A percentile compares a stretch with the other conserved stretches of the same genome.
These are phyloP conservation scores for Schizopora paradoxa DNA, from an alignment of 1,284 basidiomycete species.

Conservation along the genomic window DNA sequence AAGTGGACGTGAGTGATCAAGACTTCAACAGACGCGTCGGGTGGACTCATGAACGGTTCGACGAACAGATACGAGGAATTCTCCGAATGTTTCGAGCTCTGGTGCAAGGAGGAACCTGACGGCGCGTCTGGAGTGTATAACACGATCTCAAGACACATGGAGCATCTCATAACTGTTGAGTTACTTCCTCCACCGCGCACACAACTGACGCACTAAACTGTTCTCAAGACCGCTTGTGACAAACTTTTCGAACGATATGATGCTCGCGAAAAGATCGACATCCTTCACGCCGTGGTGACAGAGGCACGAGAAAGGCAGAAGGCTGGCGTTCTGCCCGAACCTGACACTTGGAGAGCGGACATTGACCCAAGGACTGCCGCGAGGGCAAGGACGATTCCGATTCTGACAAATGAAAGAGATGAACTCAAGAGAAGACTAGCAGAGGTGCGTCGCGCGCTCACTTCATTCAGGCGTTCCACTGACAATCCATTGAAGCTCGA, in stretches of 20 bases:
- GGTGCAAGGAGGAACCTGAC: slow-evolving; percentile 68
- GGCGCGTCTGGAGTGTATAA: slow-evolving; percentile 61
- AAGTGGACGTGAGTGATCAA: slow-evolving; percentile 69
- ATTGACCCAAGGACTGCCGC: slow-evolving; percentile 56
- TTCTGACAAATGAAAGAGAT: slow-evolving; percentile 50
- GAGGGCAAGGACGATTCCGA: slow-evolving; percentile 53
- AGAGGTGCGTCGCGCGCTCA: slow-evolving; percentile 33
- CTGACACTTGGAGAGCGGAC: slow-evolving; percentile 59
- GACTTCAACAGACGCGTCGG: background rate
- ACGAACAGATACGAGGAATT: slow-evolving; percentile 65
- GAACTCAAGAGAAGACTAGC: slow-evolving; percentile 45
- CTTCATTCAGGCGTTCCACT: background rate
- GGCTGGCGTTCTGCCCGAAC: slow-evolving; percentile 35
- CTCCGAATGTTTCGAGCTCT: slow-evolving; percentile 67
- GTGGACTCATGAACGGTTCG: slow-evolving; percentile 1
- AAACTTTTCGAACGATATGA: slow-evolving; percentile 58
- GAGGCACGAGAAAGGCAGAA: slow-evolving; percentile 64
- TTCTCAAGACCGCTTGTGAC: slow-evolving; percentile 37
- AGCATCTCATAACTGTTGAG: slow-evolving; percentile 55
- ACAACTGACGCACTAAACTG: slow-evolving; percentile 5
- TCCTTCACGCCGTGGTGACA: slow-evolving; percentile 58
- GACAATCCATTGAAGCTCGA: slow-evolving; percentile 41
- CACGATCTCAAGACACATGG: slow-evolving; percentile 63
- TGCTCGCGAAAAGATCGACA: slow-evolving; percentile 62
- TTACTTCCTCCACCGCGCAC: background rate